Conservation (phyloP, 176 grass and related monocot species). For the Phoenix roebelenii region DNA sequence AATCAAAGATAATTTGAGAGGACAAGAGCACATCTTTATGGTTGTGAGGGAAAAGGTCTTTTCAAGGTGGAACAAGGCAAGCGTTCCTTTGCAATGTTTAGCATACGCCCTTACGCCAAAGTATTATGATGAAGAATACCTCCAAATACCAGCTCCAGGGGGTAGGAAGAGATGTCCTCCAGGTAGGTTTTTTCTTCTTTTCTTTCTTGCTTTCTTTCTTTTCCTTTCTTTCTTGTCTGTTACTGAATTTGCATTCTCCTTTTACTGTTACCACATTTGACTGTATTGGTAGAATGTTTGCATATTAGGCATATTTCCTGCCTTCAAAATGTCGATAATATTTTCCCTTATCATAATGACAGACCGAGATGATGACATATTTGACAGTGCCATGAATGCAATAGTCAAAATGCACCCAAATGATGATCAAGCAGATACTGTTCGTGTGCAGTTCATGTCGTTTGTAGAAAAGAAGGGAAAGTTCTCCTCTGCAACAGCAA, state of each 20-base stretch:
- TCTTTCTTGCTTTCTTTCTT: not conserved
- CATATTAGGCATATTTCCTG: not conserved
- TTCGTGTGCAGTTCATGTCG: slow-evolving; percentile 21
- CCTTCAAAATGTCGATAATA: not conserved
- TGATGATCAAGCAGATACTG: slow-evolving; percentile 17
- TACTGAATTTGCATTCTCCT: not conserved
- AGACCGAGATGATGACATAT: slow-evolving; percentile 28
- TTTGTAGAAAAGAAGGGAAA: slow-evolving; percentile 25
- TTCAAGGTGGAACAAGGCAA: slow-evolving; percentile 19
- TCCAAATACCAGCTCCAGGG: slow-evolving; percentile 18
- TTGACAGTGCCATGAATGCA: slow-evolving; percentile 16
- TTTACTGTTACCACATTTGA: not conserved
- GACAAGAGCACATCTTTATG: slow-evolving; percentile 16
- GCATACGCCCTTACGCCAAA: slow-evolving; percentile 25
- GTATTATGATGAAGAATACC: slow-evolving; percentile 29
- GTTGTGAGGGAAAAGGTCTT: slow-evolving; percentile 7
- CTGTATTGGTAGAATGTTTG: not conserved
- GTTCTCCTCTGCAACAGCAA: slow-evolving; percentile 21
- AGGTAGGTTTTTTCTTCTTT: slow-evolving; percentile 4
- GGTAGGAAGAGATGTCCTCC: slow-evolving; percentile 22
- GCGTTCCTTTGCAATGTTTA: slow-evolving; percentile 18
- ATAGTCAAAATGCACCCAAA: slow-evolving; percentile 24
- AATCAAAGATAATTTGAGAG: slow-evolving; percentile 23
- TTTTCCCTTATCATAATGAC: not conserved
- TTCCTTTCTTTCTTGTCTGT: not conserved